Evolutionary conservation across 495 filamentous ascomycete genomes (phyloP).

Genomic region (Lasiosphaeria hispida): DNA sequence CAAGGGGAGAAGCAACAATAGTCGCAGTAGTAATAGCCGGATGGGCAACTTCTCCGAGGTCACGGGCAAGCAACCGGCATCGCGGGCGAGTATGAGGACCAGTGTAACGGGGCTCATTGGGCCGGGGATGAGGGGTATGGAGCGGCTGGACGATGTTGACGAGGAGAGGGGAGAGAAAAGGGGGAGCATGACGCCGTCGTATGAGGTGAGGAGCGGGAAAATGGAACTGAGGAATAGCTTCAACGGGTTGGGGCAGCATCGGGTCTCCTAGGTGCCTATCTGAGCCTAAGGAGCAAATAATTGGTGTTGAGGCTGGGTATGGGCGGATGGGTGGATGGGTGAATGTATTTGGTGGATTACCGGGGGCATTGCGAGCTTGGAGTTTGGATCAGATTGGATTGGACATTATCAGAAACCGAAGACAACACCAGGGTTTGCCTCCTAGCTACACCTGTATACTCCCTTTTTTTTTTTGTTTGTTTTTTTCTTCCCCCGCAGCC

Average conservation of each 20-base stretch:
- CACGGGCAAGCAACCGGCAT: conserved; percentile 5
- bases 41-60: conserved; percentile 32
- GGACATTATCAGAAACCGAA: background rate
- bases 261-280: conserved; percentile 18
- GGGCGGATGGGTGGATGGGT: conserved; percentile 3
- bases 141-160: conserved; percentile 28
- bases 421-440: no score
- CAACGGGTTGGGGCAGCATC: conserved; percentile 36
- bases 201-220: conserved; percentile 22
- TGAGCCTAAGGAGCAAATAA: background rate
- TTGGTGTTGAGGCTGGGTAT: background rate
- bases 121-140: conserved; percentile 19
- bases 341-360: no score
- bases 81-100: conserved; percentile 15
- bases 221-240: conserved; percentile 33
- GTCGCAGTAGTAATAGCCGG: conserved; percentile 3
- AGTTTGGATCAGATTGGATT: background rate
- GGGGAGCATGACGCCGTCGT: conserved; percentile 9
- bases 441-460: conserved; percentile 1
- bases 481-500: background rate
- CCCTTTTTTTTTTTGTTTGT: background rate
- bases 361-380: background rate
- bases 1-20: background rate
- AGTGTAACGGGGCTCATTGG: conserved; percentile 26
- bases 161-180: conserved; percentile 19